Percentiles rank a stretch among this genome's conserved stretches.
phyloP scores from a whole-genome alignment of 2,329 filamentous ascomycete species.

The Triangularia verruculosa region DNA sequence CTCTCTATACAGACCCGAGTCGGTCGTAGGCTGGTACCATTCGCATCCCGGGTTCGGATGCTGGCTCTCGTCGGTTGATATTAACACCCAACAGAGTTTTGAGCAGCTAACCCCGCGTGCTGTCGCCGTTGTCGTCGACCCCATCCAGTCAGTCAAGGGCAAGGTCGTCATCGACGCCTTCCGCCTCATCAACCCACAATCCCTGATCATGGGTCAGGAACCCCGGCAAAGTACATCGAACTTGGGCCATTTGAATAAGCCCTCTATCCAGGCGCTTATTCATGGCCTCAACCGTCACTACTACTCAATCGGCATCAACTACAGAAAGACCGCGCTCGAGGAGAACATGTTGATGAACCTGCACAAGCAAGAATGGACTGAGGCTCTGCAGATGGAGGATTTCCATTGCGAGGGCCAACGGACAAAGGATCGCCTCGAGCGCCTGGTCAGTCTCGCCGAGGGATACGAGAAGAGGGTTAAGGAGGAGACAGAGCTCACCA shows the following conservation, averaged over 20 bases:
- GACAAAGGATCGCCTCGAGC: slow-evolving; percentile 85
- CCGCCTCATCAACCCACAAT: slow-evolving; percentile 96
- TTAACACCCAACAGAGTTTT: slow-evolving; percentile 99
- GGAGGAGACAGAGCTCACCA: slow-evolving; percentile 95
- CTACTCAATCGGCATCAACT: slow-evolving; percentile 98
- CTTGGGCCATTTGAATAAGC: slow-evolving; percentile 96
- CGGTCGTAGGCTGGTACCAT: slow-evolving; percentile 99
- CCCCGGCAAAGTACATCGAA: slow-evolving; percentile 97
- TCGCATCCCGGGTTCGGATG: slow-evolving; percentile 98
- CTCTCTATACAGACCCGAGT: slow-evolving; percentile 69
- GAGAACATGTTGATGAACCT: slow-evolving; percentile 99
- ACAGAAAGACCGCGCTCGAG: slow-evolving; percentile 93
- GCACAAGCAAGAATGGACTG: slow-evolving; percentile 99
- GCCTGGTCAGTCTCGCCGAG: slow-evolving; percentile 84
- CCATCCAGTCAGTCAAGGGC: slow-evolving; percentile 98
- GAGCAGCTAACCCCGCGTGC: slow-evolving; percentile 96
- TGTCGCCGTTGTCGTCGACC: slow-evolving; percentile 96
- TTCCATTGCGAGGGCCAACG: slow-evolving; percentile 80
- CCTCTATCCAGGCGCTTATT: slow-evolving; percentile 98
- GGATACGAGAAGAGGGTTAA: slow-evolving; percentile 98
- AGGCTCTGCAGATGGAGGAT: slow-evolving; percentile 94
- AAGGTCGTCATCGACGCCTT: slow-evolving; percentile 99
- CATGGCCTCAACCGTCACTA: slow-evolving; percentile 98
- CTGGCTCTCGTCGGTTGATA: slow-evolving; percentile 98
- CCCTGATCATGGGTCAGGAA: slow-evolving; percentile 96